A percentile compares a stretch with the other conserved stretches of the same genome.
These are phyloP conservation scores for Mimosa bimucronata DNA, from an alignment of 306 rosid genomes.

Conservation along the genomic window DNA sequence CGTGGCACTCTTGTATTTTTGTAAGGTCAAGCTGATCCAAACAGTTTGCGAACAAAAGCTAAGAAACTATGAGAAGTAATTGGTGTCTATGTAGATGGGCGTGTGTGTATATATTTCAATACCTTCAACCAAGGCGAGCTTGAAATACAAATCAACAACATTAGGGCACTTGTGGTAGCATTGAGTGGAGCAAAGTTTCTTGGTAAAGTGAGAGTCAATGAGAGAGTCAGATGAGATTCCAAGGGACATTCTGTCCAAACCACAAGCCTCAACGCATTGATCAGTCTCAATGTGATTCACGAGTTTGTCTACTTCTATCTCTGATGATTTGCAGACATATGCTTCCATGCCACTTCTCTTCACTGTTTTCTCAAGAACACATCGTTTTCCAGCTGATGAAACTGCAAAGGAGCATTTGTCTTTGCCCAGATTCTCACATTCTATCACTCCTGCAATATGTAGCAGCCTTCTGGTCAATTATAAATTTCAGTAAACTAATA, in stretches of 20 bases:
- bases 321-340: constrained; percentile 72
- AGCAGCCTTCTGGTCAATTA: background rate
- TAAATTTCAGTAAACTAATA: too few relatives aligned
- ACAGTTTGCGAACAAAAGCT: background rate
- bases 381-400: constrained; percentile 66
- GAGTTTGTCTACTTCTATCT: constrained; percentile 69
- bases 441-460: constrained; percentile 45
- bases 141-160: constrained; percentile 75
- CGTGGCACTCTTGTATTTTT: too few relatives aligned
- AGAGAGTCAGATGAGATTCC: constrained; percentile 85
- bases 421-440: constrained; percentile 62
- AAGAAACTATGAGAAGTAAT: background rate
- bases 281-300: constrained; percentile 69
- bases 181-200: constrained; percentile 67
- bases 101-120: background rate
- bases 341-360: constrained; percentile 68
- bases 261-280: constrained; percentile 67
- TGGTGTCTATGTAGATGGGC: background rate
- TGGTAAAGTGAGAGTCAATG: constrained; percentile 61
- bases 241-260: constrained; percentile 62
- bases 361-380: constrained; percentile 76
- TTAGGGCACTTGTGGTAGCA: constrained; percentile 75
- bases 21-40: too few relatives aligned
- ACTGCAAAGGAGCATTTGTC: constrained; percentile 75
- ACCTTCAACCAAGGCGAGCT: constrained; percentile 95